Percentiles rank a stretch among this genome's conserved stretches.
Conservation (phyloP, 805 yeast genomes). For the Teunomyces pallodes region DNA sequence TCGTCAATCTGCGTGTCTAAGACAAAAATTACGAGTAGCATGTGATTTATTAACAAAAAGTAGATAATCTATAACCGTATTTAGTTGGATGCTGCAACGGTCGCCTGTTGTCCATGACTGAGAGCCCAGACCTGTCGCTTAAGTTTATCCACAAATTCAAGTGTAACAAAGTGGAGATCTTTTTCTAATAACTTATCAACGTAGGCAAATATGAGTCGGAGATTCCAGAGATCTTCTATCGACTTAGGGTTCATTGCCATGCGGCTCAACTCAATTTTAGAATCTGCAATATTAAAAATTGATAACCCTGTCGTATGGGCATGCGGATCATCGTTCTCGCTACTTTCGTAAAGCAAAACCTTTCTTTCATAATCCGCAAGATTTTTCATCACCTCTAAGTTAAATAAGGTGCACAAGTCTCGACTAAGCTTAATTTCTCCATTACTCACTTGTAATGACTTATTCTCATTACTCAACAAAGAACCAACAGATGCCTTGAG, state of each 20-base stretch:
- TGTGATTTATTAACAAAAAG: background rate
- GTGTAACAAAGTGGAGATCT: conserved; percentile 43
- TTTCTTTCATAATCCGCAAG: conserved; percentile 29
- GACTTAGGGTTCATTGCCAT: conserved; percentile 41
- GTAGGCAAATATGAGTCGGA: conserved; percentile 59
- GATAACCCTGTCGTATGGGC: conserved; percentile 35
- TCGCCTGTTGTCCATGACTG: background rate
- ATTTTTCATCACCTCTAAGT: conserved; percentile 21
- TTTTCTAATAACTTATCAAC: conserved; percentile 43
- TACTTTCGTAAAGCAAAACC: conserved; percentile 26
- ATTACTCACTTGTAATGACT: conserved; percentile 23
- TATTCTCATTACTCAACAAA: conserved; percentile 35
- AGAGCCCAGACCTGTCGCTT: conserved; percentile 42
- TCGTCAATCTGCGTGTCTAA: background rate
- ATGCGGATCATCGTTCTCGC: conserved; percentile 16
- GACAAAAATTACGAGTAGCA: background rate
- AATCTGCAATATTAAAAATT: conserved; percentile 48
- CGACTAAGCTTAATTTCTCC: conserved; percentile 24
- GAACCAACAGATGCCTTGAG: conserved; percentile 31
- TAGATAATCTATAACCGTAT: background rate
- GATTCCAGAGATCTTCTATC: conserved; percentile 61
- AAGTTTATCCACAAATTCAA: conserved; percentile 52
- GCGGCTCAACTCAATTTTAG: conserved; percentile 48
- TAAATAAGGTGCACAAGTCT: conserved; percentile 23
- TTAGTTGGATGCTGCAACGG: background rate